These are phyloP conservation scores for Sarcocystis neurona DNA, from an alignment of 169 alveolate species.

Conservation along the genomic window DNA sequence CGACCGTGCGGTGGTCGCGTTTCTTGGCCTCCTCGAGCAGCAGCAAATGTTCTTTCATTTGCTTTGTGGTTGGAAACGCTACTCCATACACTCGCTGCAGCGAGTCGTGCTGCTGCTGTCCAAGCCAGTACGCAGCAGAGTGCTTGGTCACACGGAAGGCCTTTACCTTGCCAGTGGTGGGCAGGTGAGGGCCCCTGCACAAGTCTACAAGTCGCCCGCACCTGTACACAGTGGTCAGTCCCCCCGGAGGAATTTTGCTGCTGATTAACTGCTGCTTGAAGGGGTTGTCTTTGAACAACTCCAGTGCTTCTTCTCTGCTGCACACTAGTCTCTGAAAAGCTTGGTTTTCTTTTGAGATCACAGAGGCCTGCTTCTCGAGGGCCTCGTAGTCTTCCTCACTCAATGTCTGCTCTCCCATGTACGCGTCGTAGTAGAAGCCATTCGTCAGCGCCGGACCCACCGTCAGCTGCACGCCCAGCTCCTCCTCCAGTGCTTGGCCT, in stretches of 20 bases:
- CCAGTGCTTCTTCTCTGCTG: constrained; percentile 96
- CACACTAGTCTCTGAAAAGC: constrained; percentile 93
- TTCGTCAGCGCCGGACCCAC: constrained; percentile 95
- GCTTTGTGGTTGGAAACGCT: constrained; percentile 94
- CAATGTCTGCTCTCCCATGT: constrained; percentile 85
- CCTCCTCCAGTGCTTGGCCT: constrained; percentile 93
- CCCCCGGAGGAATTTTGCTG: constrained; percentile 94
- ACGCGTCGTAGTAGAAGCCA: constrained; percentile 99
- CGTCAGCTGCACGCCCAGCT: constrained; percentile 95
- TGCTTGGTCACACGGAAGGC: constrained; percentile 94
- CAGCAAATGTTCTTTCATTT: constrained; percentile 90
- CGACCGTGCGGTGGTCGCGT: constrained; percentile 98
- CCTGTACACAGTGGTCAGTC: constrained; percentile 94
- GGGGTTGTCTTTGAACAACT: constrained; percentile 95
- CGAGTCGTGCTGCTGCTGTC: constrained; percentile 91
- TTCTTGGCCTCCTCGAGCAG: constrained; percentile 96
- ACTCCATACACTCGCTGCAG: constrained; percentile 99
- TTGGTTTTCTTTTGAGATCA: constrained; percentile 84
- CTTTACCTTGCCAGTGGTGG: constrained; percentile 84
- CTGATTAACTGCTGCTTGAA: constrained; percentile 95
- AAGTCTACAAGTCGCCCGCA: constrained; percentile 98
- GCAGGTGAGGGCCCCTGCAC: constrained; percentile 99
- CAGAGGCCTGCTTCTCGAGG: constrained; percentile 78
- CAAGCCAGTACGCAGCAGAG: constrained; percentile 99
- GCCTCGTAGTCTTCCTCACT: constrained; percentile 48